These are phyloP conservation scores for Omphalotus guepiniiformis DNA, from an alignment of 768 basidiomycete species.

Conservation along the genomic window DNA sequence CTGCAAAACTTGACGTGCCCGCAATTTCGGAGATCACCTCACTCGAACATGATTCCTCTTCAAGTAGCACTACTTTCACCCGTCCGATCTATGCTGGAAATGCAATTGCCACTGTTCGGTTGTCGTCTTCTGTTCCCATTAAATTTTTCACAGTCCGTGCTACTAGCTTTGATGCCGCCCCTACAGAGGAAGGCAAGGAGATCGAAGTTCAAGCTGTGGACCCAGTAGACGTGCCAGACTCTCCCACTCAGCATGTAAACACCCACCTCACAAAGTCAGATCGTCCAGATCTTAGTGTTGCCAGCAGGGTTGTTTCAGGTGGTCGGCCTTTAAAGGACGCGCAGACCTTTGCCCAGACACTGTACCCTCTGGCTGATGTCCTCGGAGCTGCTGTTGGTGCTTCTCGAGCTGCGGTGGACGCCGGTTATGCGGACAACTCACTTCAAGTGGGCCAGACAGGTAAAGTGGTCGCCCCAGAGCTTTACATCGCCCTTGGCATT, in stretches of 20 bases:
- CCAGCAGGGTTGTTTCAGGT: constrained; percentile 87
- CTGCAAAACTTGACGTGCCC: constrained; percentile 83
- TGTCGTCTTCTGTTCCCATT: constrained; percentile 67
- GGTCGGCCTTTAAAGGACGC: constrained; percentile 93
- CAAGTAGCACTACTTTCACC: constrained; percentile 79
- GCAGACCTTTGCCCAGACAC: constrained; percentile 81
- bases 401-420: constrained; percentile 97
- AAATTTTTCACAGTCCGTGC: constrained; percentile 95
- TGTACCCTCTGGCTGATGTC: constrained; percentile 90
- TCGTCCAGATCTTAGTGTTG: constrained; percentile 87
- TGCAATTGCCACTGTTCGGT: constrained; percentile 89
- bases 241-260: constrained; percentile 59
- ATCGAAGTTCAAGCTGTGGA: constrained; percentile 61
- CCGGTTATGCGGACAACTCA: constrained; percentile 97
- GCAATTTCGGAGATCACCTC: constrained; percentile 90
- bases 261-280: constrained; percentile 85
- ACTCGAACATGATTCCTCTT: constrained; percentile 64
- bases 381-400: constrained; percentile 96
- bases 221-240: constrained; percentile 55
- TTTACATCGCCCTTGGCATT: constrained; percentile 96
- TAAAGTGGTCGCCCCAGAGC: constrained; percentile 94
- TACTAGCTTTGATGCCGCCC: constrained; percentile 79
- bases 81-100: constrained; percentile 98
- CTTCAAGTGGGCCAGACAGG: constrained; percentile 99
- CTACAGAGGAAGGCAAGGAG: constrained; percentile 43